phyloP scores from a whole-genome alignment of 108 stramenopile species.

The Poteriospumella lacustris region DNA sequence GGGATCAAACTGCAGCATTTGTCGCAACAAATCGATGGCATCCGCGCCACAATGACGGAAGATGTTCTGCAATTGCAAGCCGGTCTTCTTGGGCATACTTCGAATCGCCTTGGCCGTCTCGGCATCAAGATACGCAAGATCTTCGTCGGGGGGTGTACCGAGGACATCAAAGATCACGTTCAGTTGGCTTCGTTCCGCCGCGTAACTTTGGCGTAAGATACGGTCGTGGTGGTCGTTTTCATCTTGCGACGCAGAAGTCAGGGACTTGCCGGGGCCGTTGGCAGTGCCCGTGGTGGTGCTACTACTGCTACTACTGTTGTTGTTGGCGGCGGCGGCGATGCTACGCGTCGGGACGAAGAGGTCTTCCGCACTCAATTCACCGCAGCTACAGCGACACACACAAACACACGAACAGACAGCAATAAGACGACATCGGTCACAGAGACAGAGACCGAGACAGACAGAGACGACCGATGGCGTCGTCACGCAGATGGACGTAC shows the following conservation, averaged over 20 bases:
- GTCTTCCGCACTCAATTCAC: neutral
- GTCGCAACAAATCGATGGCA: neutral
- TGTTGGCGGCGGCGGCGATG: too few relatives aligned
- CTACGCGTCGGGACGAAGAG: too few relatives aligned
- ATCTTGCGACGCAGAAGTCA: neutral
- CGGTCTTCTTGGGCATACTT: neutral
- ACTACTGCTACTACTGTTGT: too few relatives aligned
- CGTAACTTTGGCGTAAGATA: neutral
- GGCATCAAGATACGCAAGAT: slow-evolving; percentile 38
- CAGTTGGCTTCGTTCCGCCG: neutral
- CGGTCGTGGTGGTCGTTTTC: neutral
- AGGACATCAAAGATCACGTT: neutral
- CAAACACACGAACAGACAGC: too few relatives aligned
- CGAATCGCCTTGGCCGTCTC: neutral
- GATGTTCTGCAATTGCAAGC: neutral
- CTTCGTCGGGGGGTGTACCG: neutral
- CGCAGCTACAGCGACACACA: neutral
- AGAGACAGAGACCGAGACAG: neutral
- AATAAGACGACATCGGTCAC: neutral
- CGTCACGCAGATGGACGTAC: slow-evolving; percentile 55
- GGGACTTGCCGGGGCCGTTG: neutral
- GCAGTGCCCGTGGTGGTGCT: neutral
- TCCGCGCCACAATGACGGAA: neutral
- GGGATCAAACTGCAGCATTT: slow-evolving; percentile 57
- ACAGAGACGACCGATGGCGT: neutral